These are phyloP conservation scores for Cystobasidium onofrii DNA, from an alignment of 768 basidiomycete species.

Conservation along the genomic window DNA sequence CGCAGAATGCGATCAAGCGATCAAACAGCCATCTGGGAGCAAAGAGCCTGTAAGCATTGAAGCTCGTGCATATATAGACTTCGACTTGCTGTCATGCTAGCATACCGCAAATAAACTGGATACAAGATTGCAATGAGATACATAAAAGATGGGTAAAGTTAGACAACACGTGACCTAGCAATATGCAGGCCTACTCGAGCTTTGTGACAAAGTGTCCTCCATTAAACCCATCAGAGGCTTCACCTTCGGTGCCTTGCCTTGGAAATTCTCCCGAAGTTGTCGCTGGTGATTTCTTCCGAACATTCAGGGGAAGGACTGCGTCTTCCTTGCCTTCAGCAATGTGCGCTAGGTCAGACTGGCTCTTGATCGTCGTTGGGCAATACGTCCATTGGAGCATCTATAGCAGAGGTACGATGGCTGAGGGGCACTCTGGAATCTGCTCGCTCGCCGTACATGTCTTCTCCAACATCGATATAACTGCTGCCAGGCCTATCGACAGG, in stretches of 20 bases:
- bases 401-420: slow-evolving; percentile 26
- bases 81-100: too few species aligned
- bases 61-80: too few species aligned
- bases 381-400: slow-evolving; percentile 24
- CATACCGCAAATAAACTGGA: neutral
- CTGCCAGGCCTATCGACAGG: neutral
- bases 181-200: neutral
- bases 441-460: slow-evolving; percentile 19
- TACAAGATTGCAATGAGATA: neutral
- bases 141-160: neutral
- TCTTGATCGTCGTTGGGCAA: neutral
- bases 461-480: neutral
- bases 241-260: neutral
- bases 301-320: slow-evolving; percentile 5
- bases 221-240: neutral
- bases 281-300: slow-evolving; percentile 4
- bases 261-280: neutral
- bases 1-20: too few species aligned
- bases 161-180: neutral
- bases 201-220: neutral
- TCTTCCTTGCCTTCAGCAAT: slow-evolving; percentile 13
- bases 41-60: too few species aligned
- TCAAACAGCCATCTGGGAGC: too few species aligned
- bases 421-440: neutral
- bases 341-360: neutral